A percentile compares a stretch with the other conserved stretches of the same genome.
Conservation (phyloP, 1,139 yeast species). For the Taphrina communis region DNA sequence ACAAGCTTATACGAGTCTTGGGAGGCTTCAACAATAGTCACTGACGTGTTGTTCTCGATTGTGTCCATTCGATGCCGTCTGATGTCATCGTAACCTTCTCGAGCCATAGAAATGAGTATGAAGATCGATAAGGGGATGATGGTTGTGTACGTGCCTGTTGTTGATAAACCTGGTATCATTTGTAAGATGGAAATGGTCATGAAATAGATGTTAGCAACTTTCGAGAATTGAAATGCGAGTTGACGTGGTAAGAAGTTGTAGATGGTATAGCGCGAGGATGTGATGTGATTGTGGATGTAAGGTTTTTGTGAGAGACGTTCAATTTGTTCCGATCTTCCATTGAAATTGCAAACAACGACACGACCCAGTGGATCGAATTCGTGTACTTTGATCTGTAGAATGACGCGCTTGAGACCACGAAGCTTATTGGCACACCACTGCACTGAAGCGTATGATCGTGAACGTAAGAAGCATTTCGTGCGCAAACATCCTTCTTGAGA, state of each 20-base stretch:
- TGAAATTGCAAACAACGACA: constrained; percentile 49
- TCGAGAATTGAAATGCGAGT: constrained; percentile 85
- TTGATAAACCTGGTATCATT: constrained; percentile 96
- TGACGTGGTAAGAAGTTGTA: constrained; percentile 88
- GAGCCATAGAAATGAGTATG: constrained; percentile 84
- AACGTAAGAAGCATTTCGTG: background rate
- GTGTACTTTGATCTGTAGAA: constrained; percentile 44
- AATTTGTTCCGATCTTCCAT: constrained; percentile 48
- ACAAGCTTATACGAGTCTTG: constrained; percentile 29
- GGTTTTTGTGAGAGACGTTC: constrained; percentile 75
- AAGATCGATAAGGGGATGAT: constrained; percentile 85
- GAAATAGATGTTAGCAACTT: constrained; percentile 68
- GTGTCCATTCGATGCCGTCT: constrained; percentile 84
- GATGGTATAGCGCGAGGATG: constrained; percentile 84
- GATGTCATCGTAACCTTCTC: constrained; percentile 95
- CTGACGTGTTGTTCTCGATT: constrained; percentile 73
- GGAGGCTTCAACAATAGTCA: constrained; percentile 53
- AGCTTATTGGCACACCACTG: background rate
- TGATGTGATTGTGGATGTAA: constrained; percentile 70
- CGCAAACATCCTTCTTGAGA: too few species aligned
- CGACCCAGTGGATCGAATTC: constrained; percentile 45
- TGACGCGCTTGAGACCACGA: constrained; percentile 2
- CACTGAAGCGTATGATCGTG: background rate
- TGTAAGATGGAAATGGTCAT: constrained; percentile 78
- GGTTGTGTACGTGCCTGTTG: constrained; percentile 96